Evolutionary conservation across 1,284 basidiomycete species (phyloP), one percentile per base, ranked within the genome.

Genomic region (Cystobasidium slooffiae): DNA sequence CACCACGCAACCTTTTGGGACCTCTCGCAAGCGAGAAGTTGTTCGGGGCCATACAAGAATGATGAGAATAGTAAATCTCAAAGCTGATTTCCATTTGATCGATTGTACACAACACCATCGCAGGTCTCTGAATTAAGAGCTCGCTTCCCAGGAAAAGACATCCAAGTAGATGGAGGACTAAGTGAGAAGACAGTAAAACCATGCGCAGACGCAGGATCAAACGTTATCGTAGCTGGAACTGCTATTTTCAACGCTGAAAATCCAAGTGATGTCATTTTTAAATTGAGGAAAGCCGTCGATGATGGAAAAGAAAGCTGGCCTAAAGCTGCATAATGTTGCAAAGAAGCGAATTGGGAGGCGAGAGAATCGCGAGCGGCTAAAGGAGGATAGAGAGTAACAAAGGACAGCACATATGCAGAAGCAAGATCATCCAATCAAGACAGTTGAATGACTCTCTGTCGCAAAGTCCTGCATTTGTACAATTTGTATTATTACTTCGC

Each of bases 81-180:
- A 51, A 14, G 14, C 20, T 51, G 47, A 20, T 20, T n/a, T n/a
- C n/a, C n/a, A n/a, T n/a, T n/a, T n/a, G n/a, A n/a, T n/a, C n/a
- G n/a, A n/a, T n/a, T n/a, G n/a, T n/a, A n/a, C n/a, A n/a, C n/a
- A n/a, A n/a, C n/a, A 31, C 31, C 31, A 31, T 31, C 43, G 52
- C 83, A 85, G 84, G 91, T 97, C 14, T 85, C 90, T n/a, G 93
- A 98, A 81, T 88, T 99, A 67, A 90, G 97, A 20, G 86, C 87
- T 20, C 89, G 95, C 37, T 99, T 97, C 85, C 94, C 94, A 3
- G 85, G 91, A 73, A 92, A 92, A 82, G 92, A 99, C 81, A 97
- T 99, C 77, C 89, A 99, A 84, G 97, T 99, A 68, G 97, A 99
- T 83, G 97, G 97, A 49, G 97, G 97, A 49, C 92, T 99, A 18